Evolutionary conservation across 2,329 filamentous ascomycete genomes (phyloP).

Genomic region (Intubia oerlemansii): DNA sequence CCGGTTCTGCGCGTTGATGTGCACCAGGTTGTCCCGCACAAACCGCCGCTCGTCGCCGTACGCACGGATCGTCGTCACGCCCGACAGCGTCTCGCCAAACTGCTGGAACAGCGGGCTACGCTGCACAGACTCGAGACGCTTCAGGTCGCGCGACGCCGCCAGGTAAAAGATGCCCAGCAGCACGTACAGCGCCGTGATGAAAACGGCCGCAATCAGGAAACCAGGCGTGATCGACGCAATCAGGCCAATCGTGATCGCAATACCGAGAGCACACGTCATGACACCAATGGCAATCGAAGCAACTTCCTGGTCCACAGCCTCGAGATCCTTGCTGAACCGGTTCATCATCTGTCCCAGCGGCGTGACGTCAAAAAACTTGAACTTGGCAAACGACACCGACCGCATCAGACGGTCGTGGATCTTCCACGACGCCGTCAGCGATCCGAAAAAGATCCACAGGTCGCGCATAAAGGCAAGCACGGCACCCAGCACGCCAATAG

Average conservation of each 20-base stretch:
- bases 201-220: slow-evolving; percentile 68
- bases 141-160: slow-evolving; percentile 80
- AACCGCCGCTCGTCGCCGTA: slow-evolving; percentile 90
- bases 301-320: slow-evolving; percentile 88
- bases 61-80: slow-evolving; percentile 89
- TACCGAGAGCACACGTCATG: slow-evolving; percentile 39
- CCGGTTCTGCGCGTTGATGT: slow-evolving; percentile 77
- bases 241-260: slow-evolving; percentile 69
- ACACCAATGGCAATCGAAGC: slow-evolving; percentile 71
- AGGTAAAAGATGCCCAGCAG: slow-evolving; percentile 76
- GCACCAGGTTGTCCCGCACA: slow-evolving; percentile 69
- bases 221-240: slow-evolving; percentile 79
- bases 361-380: slow-evolving; percentile 95
- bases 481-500: slow-evolving; percentile 59
- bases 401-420: slow-evolving; percentile 64
- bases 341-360: slow-evolving; percentile 95
- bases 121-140: slow-evolving; percentile 84
- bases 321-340: slow-evolving; percentile 92
- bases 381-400: slow-evolving; percentile 69
- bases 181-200: slow-evolving; percentile 70
- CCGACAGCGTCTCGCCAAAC: slow-evolving; percentile 85
- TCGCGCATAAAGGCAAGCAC: slow-evolving; percentile 67
- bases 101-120: slow-evolving; percentile 93
- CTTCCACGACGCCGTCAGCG: slow-evolving; percentile 65
- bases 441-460: slow-evolving; percentile 78